A percentile compares a stretch with the other conserved stretches of the same genome.
Evolutionary conservation across 805 yeast genomes (phyloP).

Genomic region (Starmerella stellata): DNA sequence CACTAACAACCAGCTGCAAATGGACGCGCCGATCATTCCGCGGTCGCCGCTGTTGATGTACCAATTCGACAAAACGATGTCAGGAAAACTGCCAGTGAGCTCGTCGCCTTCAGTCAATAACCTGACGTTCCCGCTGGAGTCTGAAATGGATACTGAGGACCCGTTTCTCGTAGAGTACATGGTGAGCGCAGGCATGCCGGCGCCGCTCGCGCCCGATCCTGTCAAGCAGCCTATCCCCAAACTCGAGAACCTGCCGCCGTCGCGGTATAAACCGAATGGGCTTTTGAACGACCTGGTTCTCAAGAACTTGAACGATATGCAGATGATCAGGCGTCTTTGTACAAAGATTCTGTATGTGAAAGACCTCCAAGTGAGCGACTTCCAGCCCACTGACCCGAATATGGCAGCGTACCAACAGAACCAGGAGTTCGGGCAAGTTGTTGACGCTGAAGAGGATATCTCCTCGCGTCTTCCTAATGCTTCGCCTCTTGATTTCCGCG

Average conservation of each 20-base stretch:
- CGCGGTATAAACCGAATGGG: slow-evolving; percentile 20
- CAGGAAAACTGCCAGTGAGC: slow-evolving; percentile 11
- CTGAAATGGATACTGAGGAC: slow-evolving; percentile 20
- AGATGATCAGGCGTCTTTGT: slow-evolving; percentile 72
- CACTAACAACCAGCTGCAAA: slow-evolving; percentile 37
- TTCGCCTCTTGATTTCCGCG: slow-evolving; percentile 38
- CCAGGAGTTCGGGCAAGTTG: slow-evolving; percentile 24
- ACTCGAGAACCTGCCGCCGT: slow-evolving; percentile 28
- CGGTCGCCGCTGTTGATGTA: slow-evolving; percentile 54
- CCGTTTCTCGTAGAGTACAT: slow-evolving; percentile 54
- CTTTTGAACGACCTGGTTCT: slow-evolving; percentile 47
- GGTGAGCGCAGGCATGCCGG: slow-evolving; percentile 62
- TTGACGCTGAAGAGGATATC: slow-evolving; percentile 63
- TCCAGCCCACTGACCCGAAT: background rate
- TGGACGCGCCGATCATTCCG: slow-evolving; percentile 50
- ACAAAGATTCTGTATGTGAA: slow-evolving; percentile 74
- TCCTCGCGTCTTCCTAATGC: slow-evolving; percentile 57
- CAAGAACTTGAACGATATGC: slow-evolving; percentile 59
- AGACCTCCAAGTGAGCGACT: slow-evolving; percentile 53
- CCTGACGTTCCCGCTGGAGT: slow-evolving; percentile 13
- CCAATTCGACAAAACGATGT: slow-evolving; percentile 27
- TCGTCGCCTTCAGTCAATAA: slow-evolving; percentile 13
- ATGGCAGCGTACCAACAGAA: background rate
- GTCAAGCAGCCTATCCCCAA: slow-evolving; percentile 15
- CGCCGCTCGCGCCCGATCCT: slow-evolving; percentile 24